Conservation (phyloP, 129 eudicot species). For the Arctium lappa region DNA sequence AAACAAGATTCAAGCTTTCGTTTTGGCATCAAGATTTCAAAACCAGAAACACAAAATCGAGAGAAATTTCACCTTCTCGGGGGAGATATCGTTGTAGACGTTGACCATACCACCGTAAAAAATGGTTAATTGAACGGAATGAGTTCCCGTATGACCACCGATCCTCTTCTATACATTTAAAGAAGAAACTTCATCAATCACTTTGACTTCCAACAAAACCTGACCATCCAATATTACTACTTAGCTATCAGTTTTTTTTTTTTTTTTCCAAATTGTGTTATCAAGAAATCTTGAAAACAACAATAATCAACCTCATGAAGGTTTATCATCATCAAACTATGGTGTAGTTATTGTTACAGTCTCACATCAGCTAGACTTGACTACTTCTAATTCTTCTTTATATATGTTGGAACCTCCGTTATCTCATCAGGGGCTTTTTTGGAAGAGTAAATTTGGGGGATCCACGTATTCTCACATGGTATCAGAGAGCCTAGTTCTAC, state of each 20-base stretch:
- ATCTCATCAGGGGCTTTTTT: no score
- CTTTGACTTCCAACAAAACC: background rate
- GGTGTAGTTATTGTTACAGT: no score
- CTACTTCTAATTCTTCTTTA: no score
- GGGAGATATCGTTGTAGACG: conserved; percentile 68
- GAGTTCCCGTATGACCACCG: background rate
- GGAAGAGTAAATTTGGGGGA: no score
- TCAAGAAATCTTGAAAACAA: background rate
- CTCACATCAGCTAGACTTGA: no score
- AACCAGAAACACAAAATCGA: background rate
- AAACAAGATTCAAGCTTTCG: background rate
- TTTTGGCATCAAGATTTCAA: background rate
- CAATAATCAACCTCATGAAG: background rate
- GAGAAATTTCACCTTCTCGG: conserved; percentile 58
- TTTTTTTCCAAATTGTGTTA: no score
- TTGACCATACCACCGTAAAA: conserved; percentile 71
- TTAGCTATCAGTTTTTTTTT: no score
- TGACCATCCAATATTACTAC: background rate
- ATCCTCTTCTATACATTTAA: background rate
- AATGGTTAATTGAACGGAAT: conserved; percentile 66
- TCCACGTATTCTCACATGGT: no score
- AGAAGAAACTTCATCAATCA: background rate
- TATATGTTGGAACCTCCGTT: no score
- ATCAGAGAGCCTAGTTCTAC: no score
- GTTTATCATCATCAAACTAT: background rate